Conservation (phyloP, 805 yeast species). For the Candida oleophila region DNA sequence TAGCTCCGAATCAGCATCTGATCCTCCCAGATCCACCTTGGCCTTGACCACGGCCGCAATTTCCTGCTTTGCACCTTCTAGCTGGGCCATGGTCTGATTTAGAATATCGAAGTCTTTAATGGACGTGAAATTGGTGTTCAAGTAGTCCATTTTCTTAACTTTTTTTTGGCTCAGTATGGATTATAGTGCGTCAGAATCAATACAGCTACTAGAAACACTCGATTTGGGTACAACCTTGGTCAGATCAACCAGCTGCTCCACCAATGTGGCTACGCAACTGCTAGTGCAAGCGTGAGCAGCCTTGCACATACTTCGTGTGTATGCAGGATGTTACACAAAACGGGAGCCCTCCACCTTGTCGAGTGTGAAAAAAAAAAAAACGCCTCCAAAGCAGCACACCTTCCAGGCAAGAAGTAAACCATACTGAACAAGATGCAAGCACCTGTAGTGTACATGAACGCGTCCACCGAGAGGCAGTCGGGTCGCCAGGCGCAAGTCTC, state of each 20-base stretch:
- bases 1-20: neutral
- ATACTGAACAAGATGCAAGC: conserved; percentile 49
- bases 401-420: no score
- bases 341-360: no score
- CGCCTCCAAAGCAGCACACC: no score
- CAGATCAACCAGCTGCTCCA: no score
- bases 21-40: conserved; percentile 1
- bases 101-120: conserved; percentile 32
- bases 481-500: conserved; percentile 98
- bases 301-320: no score
- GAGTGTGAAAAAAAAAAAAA: no score
- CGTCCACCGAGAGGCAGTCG: conserved; percentile 87
- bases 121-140: conserved; percentile 34
- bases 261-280: no score
- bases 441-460: conserved; percentile 54
- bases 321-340: no score
- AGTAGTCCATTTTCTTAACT: conserved; percentile 21
- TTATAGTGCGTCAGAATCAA: no score
- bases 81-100: conserved; percentile 22
- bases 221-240: no score
- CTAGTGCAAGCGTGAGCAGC: no score
- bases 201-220: no score
- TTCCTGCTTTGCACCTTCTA: conserved; percentile 16
- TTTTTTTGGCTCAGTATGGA: neutral
- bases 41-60: conserved; percentile 7